phyloP scores from a whole-genome alignment of 2,329 filamentous ascomycete species.

The Basipetospora sp. region DNA sequence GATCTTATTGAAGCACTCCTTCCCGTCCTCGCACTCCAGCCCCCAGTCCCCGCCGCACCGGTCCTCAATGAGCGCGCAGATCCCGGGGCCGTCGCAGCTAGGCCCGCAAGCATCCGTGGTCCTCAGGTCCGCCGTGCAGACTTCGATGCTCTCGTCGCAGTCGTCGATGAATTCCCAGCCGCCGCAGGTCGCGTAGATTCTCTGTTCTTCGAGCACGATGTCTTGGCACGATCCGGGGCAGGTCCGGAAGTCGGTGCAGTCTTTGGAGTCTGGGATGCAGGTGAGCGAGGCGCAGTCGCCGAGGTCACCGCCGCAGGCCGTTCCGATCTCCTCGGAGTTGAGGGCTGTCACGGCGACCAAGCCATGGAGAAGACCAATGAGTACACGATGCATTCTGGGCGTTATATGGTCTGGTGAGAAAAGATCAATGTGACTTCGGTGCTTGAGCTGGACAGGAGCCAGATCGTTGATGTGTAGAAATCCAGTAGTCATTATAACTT shows the following conservation, averaged over 20 bases:
- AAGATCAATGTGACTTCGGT: too few relatives aligned
- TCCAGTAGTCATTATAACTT: too few relatives aligned
- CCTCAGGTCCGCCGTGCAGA: not conserved
- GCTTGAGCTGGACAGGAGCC: too few relatives aligned
- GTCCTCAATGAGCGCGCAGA: not conserved
- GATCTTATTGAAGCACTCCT: not conserved
- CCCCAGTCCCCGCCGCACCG: not conserved
- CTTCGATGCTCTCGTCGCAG: not conserved
- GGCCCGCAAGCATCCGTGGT: not conserved
- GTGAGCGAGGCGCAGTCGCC: not conserved
- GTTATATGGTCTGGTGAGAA: too few relatives aligned
- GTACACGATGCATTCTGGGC: too few relatives aligned
- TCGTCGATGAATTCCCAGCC: not conserved
- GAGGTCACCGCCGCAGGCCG: not conserved
- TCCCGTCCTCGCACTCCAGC: not conserved
- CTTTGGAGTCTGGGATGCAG: not conserved
- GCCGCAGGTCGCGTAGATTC: not conserved
- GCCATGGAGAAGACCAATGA: too few relatives aligned
- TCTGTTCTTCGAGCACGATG: not conserved
- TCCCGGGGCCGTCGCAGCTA: not conserved
- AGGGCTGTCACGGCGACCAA: too few relatives aligned
- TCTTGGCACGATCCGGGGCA: slow-evolving; percentile 1
- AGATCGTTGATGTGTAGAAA: too few relatives aligned
- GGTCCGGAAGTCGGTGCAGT: not conserved
- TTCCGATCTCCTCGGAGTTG: not conserved